Conservation (phyloP, 2,329 filamentous ascomycete species). For the Exophiala mesophila region DNA sequence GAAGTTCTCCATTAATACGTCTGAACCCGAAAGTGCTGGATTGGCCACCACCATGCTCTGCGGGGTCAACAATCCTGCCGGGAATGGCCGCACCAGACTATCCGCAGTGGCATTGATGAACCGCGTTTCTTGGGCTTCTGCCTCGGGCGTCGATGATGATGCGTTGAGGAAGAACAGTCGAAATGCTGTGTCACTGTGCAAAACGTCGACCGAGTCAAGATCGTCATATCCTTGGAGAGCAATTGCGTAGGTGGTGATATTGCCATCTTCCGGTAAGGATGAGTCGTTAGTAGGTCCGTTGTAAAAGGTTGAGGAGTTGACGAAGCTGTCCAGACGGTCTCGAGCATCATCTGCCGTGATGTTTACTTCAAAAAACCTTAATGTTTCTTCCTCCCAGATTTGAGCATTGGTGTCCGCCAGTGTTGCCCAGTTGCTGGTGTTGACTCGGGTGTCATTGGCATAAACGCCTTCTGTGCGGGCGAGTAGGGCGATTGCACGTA, state of each 20-base stretch:
- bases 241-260: conserved; percentile 53
- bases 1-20: conserved; percentile 48
- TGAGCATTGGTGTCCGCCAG: conserved; percentile 49
- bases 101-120: conserved; percentile 56
- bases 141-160: conserved; percentile 34
- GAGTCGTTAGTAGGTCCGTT: conserved; percentile 42
- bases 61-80: conserved; percentile 53
- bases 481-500: conserved; percentile 54
- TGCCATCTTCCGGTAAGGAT: conserved; percentile 34
- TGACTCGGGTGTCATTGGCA: conserved; percentile 34
- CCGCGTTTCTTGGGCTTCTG: conserved; percentile 51
- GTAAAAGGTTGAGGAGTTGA: conserved; percentile 38
- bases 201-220: conserved; percentile 49
- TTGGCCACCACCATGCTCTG: conserved; percentile 58
- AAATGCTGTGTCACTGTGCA: conserved; percentile 63
- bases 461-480: conserved; percentile 47
- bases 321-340: conserved; percentile 47
- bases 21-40: conserved; percentile 51
- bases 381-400: conserved; percentile 58
- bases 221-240: conserved; percentile 51
- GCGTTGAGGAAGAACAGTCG: conserved; percentile 59
- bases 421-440: conserved; percentile 17
- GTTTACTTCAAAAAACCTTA: conserved; percentile 52
- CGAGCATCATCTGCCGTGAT: conserved; percentile 44
- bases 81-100: conserved; percentile 54